Base-by-base conservation (phyloP, 2,329 filamentous ascomycete species). In the Knufia petricola region DNA sequence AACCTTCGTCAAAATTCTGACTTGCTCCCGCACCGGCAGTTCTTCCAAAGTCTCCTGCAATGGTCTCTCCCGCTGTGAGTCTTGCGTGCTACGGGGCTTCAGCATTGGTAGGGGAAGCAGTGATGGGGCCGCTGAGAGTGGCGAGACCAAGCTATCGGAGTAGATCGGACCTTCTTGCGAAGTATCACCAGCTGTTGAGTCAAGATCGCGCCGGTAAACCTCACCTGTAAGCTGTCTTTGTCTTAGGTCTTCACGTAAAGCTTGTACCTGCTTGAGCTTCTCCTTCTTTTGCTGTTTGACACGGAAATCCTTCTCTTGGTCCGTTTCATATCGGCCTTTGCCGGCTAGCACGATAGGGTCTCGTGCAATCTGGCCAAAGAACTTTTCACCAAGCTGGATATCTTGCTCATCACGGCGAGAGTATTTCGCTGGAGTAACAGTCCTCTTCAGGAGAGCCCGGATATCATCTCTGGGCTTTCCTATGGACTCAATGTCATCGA, bases 341-440 rank as follows among this genome's bases (percentile, higher is more conserved):
- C 20, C 32, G 15, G 44, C 31, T 26, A 47, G 23, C 4, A 47
- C 44, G 17, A 47, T 47, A 7, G 44, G 23, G 13, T 12, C 34
- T 26, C 44, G 44, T 10, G 32, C 23, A 39, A 47, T 47, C 17
- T 47, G 32, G 32, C 44, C 44, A 26, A 32, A 38, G 9, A 47
- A 12, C 23, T 30, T 26, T 15, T 47, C 44, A 12, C 24, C 44
- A 2, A 47, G 13, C 21, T 19, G 28, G n/a, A 46, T n/a, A 34
- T 34, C 42, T 13, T 36, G 28, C 30, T 44, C 28, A 10, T 46
- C 15, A 7, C 13, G 28, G 21, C 12, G 30, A 17, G 30, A 46
- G 13, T 20, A n/a, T 8, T 26, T 24, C 17, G 23, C 23, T 10
- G 21, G 20, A 10, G 10, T 37, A 28, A 38, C 3, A 17, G 20